A percentile compares a stretch with the other conserved stretches of the same genome.
These are phyloP conservation scores for Phytophthora multivora DNA, from an alignment of 352 stramenopile species.

Conservation along the genomic window DNA sequence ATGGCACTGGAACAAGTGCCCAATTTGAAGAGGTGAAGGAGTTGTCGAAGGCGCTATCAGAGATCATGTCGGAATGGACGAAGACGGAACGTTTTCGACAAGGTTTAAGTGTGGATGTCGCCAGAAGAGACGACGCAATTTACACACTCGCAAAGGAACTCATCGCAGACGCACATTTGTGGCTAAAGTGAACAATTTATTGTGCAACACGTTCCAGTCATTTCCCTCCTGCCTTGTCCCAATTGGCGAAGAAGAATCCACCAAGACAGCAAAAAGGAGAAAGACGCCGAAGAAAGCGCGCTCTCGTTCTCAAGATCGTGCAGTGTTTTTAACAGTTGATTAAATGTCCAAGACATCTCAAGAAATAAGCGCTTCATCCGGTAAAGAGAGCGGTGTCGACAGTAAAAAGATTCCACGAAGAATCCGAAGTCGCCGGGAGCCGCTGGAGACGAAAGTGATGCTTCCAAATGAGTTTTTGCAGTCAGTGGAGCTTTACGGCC, in stretches of 20 bases:
- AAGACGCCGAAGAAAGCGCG: too few relatives aligned
- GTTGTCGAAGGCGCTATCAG: neutral
- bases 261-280: too few relatives aligned
- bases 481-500: slow-evolving; percentile 8
- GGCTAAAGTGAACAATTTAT: neutral
- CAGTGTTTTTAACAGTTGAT: too few relatives aligned
- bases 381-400: neutral
- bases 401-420: neutral
- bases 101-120: neutral
- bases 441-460: slow-evolving; percentile 17
- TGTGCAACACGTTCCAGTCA: neutral
- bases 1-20: neutral
- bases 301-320: too few relatives aligned
- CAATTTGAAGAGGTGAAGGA: neutral
- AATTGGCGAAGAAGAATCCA: too few relatives aligned
- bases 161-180: neutral
- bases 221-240: too few relatives aligned
- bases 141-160: neutral
- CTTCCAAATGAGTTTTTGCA: slow-evolving; percentile 2
- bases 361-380: too few relatives aligned
- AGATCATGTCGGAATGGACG: neutral
- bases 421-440: slow-evolving; percentile 8
- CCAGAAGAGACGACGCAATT: neutral
- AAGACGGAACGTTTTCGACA: neutral
- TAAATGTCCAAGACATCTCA: too few relatives aligned